phyloP scores from a whole-genome alignment of 805 yeast genomes.

The Nakazawaea peltata region DNA sequence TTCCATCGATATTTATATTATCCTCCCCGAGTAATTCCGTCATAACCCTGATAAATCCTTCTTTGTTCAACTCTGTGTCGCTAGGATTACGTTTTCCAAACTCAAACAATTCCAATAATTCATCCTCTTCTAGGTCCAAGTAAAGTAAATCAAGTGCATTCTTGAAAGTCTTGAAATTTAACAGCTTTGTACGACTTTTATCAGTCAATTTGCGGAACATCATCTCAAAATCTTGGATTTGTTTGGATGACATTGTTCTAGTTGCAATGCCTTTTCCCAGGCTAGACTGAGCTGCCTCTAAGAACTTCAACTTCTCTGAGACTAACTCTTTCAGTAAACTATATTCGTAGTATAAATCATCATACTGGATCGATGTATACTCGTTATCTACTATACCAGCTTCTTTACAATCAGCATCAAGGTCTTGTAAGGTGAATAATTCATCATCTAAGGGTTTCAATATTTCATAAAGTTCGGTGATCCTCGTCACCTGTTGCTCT shows the following conservation, averaged over 20 bases:
- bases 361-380: constrained; percentile 19
- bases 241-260: constrained; percentile 25
- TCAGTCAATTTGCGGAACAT: constrained; percentile 33
- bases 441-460: constrained; percentile 24
- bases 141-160: constrained; percentile 35
- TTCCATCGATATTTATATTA: constrained; percentile 11
- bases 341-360: constrained; percentile 29
- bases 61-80: constrained; percentile 18
- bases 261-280: constrained; percentile 20
- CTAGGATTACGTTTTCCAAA: constrained; percentile 14
- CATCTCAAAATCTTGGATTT: constrained; percentile 33
- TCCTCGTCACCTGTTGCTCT: constrained; percentile 27
- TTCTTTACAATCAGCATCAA: constrained; percentile 19
- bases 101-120: constrained; percentile 30
- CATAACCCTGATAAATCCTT: constrained; percentile 18
- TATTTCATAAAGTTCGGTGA: constrained; percentile 25
- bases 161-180: constrained; percentile 33
- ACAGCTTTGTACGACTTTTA: constrained; percentile 24
- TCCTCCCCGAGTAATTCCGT: constrained; percentile 13
- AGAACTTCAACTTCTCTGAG: constrained; percentile 30
- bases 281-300: constrained; percentile 31
- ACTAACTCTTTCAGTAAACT: constrained; percentile 27
- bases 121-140: constrained; percentile 24
- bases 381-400: constrained; percentile 21
- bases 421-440: constrained; percentile 18